phyloP scores from a whole-genome alignment of 805 yeast species.

The Komagataella pastoris region DNA sequence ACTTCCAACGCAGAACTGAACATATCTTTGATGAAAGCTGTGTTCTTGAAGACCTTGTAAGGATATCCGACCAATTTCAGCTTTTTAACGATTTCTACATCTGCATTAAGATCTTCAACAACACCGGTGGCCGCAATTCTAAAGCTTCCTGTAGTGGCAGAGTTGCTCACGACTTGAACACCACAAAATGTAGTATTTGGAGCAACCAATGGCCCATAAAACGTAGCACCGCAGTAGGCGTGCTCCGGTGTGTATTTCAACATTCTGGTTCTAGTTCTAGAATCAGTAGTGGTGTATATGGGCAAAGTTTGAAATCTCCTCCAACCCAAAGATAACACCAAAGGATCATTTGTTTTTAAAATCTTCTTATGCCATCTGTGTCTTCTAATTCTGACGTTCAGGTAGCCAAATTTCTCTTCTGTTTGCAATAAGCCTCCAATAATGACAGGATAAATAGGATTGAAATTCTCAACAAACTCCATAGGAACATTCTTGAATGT shows the following conservation, averaged over 20 bases:
- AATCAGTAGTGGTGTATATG: constrained; percentile 89
- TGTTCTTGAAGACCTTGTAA: constrained; percentile 82
- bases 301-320: constrained; percentile 96
- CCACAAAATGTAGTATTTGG: constrained; percentile 98
- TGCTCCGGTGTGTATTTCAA: constrained; percentile 97
- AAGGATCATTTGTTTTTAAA: constrained; percentile 88
- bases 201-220: constrained; percentile 93
- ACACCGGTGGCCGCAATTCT: constrained; percentile 96
- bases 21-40: constrained; percentile 97
- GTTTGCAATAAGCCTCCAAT: constrained; percentile 86
- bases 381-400: constrained; percentile 89
- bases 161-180: constrained; percentile 74
- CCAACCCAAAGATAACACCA: constrained; percentile 93
- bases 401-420: constrained; percentile 84
- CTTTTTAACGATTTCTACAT: constrained; percentile 88
- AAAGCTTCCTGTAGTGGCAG: constrained; percentile 78
- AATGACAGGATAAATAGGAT: constrained; percentile 74
- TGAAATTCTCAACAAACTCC: constrained; percentile 80
- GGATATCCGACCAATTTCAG: constrained; percentile 93
- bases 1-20: constrained; percentile 85
- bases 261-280: constrained; percentile 96
- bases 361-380: constrained; percentile 99
- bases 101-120: constrained; percentile 83
- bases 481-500: constrained; percentile 77
- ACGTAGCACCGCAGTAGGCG: constrained; percentile 89